Evolutionary conservation across 2,329 filamentous ascomycete genomes (phyloP).

Genomic region (Clonostachys solani): DNA sequence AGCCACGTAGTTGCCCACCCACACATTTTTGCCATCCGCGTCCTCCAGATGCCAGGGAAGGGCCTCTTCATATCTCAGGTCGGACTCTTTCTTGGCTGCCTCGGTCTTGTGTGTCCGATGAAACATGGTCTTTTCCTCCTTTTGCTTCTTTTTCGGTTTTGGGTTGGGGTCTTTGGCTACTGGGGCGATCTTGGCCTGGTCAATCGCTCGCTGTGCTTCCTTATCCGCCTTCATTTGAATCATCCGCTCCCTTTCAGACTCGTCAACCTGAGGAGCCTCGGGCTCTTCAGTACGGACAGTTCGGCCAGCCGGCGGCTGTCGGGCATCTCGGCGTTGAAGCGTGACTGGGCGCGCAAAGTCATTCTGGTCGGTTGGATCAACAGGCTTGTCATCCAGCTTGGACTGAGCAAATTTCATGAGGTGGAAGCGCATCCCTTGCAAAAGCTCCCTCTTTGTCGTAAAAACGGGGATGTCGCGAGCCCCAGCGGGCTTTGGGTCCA

Average conservation of each 20-base stretch:
- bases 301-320: conserved; percentile 60
- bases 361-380: conserved; percentile 66
- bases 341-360: conserved; percentile 87
- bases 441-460: conserved; percentile 75
- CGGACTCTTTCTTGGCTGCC: conserved; percentile 70
- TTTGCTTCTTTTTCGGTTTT: conserved; percentile 57
- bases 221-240: conserved; percentile 74
- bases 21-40: conserved; percentile 90
- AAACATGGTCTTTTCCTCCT: conserved; percentile 82
- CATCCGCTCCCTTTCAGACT: conserved; percentile 56
- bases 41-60: conserved; percentile 97
- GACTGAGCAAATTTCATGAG: conserved; percentile 73
- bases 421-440: conserved; percentile 80
- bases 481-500: conserved; percentile 36
- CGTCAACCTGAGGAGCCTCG: conserved; percentile 39
- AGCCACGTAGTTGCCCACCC: conserved; percentile 87
- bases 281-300: conserved; percentile 56
- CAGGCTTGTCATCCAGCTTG: conserved; percentile 51
- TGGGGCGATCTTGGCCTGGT: conserved; percentile 90
- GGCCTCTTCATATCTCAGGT: conserved; percentile 87
- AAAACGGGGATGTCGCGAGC: conserved; percentile 64
- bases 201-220: conserved; percentile 80
- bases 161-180: conserved; percentile 55
- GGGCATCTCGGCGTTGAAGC: conserved; percentile 83
- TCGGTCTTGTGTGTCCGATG: conserved; percentile 76